Base-by-base conservation (phyloP, 768 basidiomycete genomes). In the Auriscalpium microsporum region DNA sequence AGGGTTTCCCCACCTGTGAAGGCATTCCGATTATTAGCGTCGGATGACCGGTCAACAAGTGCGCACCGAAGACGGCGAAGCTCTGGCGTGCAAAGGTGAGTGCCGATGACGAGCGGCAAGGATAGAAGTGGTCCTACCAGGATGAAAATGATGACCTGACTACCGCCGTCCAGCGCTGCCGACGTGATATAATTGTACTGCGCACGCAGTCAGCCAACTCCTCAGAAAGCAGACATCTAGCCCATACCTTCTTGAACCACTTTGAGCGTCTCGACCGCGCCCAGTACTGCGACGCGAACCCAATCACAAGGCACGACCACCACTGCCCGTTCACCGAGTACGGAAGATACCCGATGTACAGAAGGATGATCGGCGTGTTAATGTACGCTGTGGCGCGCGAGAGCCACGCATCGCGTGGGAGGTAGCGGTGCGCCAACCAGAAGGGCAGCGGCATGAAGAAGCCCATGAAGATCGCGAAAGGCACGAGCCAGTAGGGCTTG, bases 291-390 rank as follows among this genome's bases (percentile, higher is more conserved):
- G 75, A 72, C 16, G 65, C 64, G 50, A 75, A 65, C 4, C 80
- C 79, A 52, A 82, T 78, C 23, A 80, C 66, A 47, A 79, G 59
- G 56, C 78, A 79, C 7, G 77, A 75, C 72, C 76, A 78, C 75
- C 78, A 79, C 68, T 77, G 74, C 11, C 78, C 77, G 59, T 80
- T 79, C 48, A 79, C 77, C 1, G 76, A 77, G 66, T 77, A 79
- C 7, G 78, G 77, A 36, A 79, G 67, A 63, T 63, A 67, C 45
- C 68, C 67, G 42, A 67, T 57, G 61, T 69, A 69, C 45, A 66
- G 69, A 37, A 72, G 61, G 47, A 79, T 63, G 57, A 80, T 74
- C 11, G 77, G 78, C 17, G 76, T 64, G 62, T 78, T 74, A 63
- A 78, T 64, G 60, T 76, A 78, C 48, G 70, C 72, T 63, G 74